Conservation (phyloP, 345 rosid genomes). For the Chamaenerion angustifolium region DNA sequence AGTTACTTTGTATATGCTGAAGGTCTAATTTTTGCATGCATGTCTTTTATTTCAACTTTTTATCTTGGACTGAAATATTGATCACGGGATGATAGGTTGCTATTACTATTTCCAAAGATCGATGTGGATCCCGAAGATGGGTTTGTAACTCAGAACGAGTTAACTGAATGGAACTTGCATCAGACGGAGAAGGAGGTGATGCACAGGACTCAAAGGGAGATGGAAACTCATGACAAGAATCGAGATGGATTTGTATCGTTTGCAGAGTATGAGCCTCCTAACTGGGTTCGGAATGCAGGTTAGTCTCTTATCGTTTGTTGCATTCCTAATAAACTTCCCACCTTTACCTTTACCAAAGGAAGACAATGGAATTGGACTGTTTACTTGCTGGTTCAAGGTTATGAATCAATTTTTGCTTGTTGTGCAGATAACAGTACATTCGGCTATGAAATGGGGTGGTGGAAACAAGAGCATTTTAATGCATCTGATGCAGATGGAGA, state of each 20-base stretch:
- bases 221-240: conserved; percentile 88
- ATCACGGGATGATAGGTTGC: conserved; percentile 39
- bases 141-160: conserved; percentile 55
- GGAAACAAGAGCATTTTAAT: conserved; percentile 94
- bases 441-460: conserved; percentile 95
- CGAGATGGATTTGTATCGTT: conserved; percentile 67
- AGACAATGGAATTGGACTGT: too few relatives aligned
- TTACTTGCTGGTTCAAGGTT: not conserved
- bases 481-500: conserved; percentile 94
- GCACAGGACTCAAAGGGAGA: conserved; percentile 70
- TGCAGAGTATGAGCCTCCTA: conserved; percentile 80
- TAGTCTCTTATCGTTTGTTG: not conserved
- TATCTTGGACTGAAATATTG: not conserved
- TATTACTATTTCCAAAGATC: conserved; percentile 75
- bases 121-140: conserved; percentile 78
- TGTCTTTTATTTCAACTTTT: not conserved
- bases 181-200: conserved; percentile 61
- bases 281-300: conserved; percentile 75
- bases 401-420: not conserved
- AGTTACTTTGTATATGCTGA: too few relatives aligned
- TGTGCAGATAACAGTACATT: conserved; percentile 43
- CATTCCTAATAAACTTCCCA: not conserved
- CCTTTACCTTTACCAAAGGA: not conserved
- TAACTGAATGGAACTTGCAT: conserved; percentile 73
- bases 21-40: too few relatives aligned